phyloP scores from a whole-genome alignment of 179 eudicot genomes.

The Beta lomatogona region DNA sequence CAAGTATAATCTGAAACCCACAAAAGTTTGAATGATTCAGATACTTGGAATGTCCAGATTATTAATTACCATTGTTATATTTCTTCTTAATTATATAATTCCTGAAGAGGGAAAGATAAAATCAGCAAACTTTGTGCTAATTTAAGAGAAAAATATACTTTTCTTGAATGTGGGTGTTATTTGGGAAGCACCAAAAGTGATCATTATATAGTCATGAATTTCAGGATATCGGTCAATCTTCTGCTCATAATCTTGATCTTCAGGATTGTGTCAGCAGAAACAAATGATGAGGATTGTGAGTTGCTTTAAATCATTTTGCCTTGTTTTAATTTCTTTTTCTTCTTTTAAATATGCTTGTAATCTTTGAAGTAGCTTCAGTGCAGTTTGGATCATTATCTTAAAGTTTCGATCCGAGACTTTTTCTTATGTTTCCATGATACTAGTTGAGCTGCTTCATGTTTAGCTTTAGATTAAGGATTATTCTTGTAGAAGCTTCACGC shows the following conservation, averaged over 20 bases:
- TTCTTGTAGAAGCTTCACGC: neutral
- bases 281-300: conserved; percentile 10
- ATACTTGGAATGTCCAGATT: neutral
- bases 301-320: neutral
- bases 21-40: neutral
- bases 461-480: neutral
- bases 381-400: too few species aligned
- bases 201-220: neutral
- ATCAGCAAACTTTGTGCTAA: neutral
- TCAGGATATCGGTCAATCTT: neutral
- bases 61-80: neutral
- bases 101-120: neutral
- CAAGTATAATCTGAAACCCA: too few species aligned
- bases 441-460: neutral
- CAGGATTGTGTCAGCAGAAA: conserved; percentile 10
- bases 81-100: neutral
- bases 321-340: neutral
- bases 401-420: neutral
- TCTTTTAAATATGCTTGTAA: neutral
- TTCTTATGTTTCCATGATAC: neutral
- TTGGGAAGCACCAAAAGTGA: neutral
- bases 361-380: neutral
- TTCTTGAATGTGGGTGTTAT: neutral
- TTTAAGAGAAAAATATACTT: neutral
- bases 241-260: neutral